Evolutionary conservation across 2,329 filamentous ascomycete species (phyloP).

Genomic region (Aspergillus spinulosporus): DNA sequence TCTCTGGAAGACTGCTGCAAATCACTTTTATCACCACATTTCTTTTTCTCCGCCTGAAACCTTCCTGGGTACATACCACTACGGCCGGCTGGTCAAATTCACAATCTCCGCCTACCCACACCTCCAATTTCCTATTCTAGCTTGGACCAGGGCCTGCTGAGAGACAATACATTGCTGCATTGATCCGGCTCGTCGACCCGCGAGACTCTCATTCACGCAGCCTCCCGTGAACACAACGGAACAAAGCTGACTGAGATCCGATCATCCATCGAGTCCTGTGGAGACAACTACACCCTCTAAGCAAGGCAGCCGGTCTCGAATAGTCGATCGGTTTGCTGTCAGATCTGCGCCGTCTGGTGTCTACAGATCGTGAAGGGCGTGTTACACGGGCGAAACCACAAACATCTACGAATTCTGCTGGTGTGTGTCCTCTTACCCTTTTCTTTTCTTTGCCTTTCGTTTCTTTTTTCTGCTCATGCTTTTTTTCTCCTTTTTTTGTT

Average conservation of each 20-base stretch:
- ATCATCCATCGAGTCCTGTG: conserved; percentile 12
- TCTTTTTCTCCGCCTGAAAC: conserved; percentile 6
- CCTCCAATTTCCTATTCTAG: conserved; percentile 10
- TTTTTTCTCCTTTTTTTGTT: not conserved
- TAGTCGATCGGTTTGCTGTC: conserved; percentile 21
- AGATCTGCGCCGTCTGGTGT: conserved; percentile 26
- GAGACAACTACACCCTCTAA: conserved; percentile 6
- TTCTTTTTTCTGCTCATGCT: conserved; percentile 7
- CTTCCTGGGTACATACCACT: not conserved
- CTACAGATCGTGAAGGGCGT: conserved; percentile 30
- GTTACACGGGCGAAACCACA: conserved; percentile 36
- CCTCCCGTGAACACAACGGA: conserved; percentile 4
- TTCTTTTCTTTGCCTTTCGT: conserved; percentile 2
- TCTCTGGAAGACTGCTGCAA: conserved; percentile 26
- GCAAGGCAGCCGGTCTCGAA: conserved; percentile 20
- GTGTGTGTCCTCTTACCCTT: conserved; percentile 21
- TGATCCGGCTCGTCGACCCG: conserved; percentile 6
- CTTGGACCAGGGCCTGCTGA: conserved; percentile 6
- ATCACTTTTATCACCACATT: conserved; percentile 3
- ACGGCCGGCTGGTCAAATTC: conserved; percentile 2
- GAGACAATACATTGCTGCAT: conserved; percentile 1
- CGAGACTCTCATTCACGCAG: not conserved
- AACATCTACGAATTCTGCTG: conserved; percentile 35
- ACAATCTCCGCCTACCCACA: not conserved
- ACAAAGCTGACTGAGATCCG: conserved; percentile 11